These are phyloP conservation scores for Fomitopsis pinicola DNA, from an alignment of 1,284 basidiomycete species.

Conservation along the genomic window DNA sequence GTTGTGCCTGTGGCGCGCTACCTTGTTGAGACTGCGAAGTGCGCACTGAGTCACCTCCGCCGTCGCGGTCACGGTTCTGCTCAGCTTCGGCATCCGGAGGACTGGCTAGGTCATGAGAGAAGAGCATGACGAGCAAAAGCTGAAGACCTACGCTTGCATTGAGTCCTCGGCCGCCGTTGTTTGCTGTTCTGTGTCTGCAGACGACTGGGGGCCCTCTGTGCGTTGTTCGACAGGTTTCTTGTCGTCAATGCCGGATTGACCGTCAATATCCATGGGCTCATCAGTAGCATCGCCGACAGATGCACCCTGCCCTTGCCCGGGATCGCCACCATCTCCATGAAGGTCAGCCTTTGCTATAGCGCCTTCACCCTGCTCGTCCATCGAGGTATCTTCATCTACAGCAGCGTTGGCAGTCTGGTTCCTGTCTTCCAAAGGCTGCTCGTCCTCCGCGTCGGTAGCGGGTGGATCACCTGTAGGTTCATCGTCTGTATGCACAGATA, in stretches of 20 bases:
- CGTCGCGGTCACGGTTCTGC: constrained; percentile 14
- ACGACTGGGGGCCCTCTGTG: neutral
- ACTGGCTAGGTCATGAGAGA: neutral
- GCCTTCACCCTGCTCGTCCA: constrained; percentile 19
- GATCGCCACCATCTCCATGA: constrained; percentile 27
- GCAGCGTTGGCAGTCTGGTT: constrained; percentile 17
- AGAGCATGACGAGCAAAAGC: neutral
- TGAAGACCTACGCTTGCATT: neutral
- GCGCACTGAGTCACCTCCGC: constrained; percentile 29
- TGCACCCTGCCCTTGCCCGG: constrained; percentile 8
- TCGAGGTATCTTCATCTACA: constrained; percentile 9
- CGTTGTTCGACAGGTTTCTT: neutral
- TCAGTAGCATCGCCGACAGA: constrained; percentile 11
- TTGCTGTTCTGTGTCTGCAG: neutral
- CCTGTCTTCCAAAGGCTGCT: constrained; percentile 17
- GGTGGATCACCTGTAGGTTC: constrained; percentile 26
- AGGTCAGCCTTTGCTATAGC: constrained; percentile 39
- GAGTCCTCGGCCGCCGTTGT: neutral
- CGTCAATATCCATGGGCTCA: neutral
- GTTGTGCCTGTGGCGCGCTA: constrained; percentile 34
- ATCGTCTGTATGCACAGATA: constrained; percentile 17
- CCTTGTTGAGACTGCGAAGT: constrained; percentile 43
- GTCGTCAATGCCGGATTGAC: neutral
- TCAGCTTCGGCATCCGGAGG: constrained; percentile 6
- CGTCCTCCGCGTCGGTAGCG: constrained; percentile 9